Conservation (phyloP, 345 rosid species). For the Lenwebbia sp. region DNA sequence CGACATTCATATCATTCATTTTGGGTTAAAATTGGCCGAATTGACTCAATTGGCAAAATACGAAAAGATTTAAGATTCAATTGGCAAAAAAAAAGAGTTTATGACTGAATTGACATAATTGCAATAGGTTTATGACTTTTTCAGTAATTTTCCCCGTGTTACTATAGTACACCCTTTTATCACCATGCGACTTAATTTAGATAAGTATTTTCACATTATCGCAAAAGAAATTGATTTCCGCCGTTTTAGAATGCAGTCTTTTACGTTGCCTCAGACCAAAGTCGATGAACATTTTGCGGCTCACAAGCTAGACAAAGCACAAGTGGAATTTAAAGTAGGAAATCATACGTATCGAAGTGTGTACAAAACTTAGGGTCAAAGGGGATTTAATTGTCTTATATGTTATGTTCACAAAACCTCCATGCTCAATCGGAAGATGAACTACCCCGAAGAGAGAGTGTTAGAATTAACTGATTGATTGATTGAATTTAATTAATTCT, state of each 20-base stretch:
- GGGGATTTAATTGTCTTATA: neutral
- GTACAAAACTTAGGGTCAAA: neutral
- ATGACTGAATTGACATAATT: too few species aligned
- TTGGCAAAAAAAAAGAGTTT: too few species aligned
- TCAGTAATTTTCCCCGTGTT: too few species aligned
- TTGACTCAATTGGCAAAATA: too few species aligned
- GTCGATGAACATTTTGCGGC: accelerated
- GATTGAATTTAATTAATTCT: too few species aligned
- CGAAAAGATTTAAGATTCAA: too few species aligned
- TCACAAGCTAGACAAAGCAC: neutral
- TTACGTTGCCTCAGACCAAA: neutral
- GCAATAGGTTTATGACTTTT: too few species aligned
- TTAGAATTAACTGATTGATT: too few species aligned
- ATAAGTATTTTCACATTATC: neutral
- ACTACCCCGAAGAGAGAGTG: neutral
- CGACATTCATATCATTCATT: too few species aligned
- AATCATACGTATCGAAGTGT: neutral
- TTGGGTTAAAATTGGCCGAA: too few species aligned
- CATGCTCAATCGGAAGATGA: neutral
- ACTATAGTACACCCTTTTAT: neutral
- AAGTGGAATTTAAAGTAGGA: neutral
- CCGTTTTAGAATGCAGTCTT: neutral
- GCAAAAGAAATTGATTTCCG: accelerated
- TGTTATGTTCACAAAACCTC: neutral
- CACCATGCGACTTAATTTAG: neutral